Evolutionary conservation across 371 early-diverging fungal genomes (phyloP), one percentile per base, ranked within the genome.

Genomic region (Apophysomyces sp.): DNA sequence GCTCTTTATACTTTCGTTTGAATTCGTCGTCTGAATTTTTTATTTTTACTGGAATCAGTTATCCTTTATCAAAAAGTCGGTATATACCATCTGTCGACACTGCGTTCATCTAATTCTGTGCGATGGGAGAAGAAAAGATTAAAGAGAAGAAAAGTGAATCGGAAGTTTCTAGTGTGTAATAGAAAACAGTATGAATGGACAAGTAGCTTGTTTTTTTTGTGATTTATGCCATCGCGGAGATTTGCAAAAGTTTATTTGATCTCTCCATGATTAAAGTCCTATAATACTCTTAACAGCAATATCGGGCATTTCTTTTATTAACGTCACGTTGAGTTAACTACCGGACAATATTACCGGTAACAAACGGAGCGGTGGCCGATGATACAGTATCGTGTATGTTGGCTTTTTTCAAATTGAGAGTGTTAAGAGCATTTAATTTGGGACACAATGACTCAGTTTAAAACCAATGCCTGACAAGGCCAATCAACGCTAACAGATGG

Each of bases 1-100:
- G 80, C 16, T 81, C 79, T 64, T 76, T 80, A 59, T 81, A 82
- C 67, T 81, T 85, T 34, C 80, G 75, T 41, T 72, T 73, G 58
- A 72, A 51, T 21, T 55, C 53, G 27, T 62, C 60, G 52, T 55
- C 60, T 39, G 4, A 27, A 6, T 52, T 16, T 55, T 34, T 52
- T 21, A 21, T 13, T 55, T 29, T 26, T 49, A 51, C 28, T 1
- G 13, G 1, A 34, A 13, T 3, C 0, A 34, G 13, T 11, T 11
- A 34, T 4, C 11, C 34, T 8, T 34, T 8, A 34, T 16, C 26
- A 40, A 13, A 37, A 37, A 36, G 34, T 58, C 18, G 41, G 18
- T 30, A 27, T 52, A n/a, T 56, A 56, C 49, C 49, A 9, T 44
- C 49, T 44, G 49, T 9, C 21, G 39, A 26, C 44, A 41, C 27